phyloP scores from a whole-genome alignment of 805 yeast species.

The Metschnikowia santaceciliae region DNA sequence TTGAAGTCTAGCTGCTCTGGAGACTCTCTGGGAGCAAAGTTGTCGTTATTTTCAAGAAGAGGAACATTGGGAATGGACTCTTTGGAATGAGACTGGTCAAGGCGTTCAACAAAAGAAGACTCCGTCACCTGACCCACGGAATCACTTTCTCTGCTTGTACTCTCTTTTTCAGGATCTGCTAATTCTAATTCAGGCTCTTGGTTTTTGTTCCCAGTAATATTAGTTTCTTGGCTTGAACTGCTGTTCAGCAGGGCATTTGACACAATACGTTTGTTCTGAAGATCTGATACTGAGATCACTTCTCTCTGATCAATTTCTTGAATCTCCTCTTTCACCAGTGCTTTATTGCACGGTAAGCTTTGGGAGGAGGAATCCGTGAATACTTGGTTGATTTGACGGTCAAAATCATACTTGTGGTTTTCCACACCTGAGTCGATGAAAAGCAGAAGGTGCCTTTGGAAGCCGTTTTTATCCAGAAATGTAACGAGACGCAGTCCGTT shows the following conservation, averaged over 20 bases:
- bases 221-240: neutral
- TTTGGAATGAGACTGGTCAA: neutral
- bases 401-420: neutral
- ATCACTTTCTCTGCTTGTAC: neutral
- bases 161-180: neutral
- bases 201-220: neutral
- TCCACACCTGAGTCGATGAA: neutral
- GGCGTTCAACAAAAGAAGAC: neutral
- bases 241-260: neutral
- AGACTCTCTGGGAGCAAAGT: neutral
- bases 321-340: neutral
- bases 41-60: neutral
- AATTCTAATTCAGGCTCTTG: neutral
- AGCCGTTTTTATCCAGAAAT: neutral
- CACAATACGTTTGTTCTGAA: neutral
- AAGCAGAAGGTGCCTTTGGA: neutral
- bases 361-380: neutral
- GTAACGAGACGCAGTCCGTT: conserved; percentile 3
- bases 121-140: neutral
- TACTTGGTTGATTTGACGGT: neutral
- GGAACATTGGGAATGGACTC: neutral
- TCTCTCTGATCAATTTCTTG: neutral
- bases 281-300: neutral
- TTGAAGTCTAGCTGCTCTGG: neutral
- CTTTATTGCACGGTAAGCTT: neutral